Evolutionary conservation across 192 early-diverging fungal genomes (phyloP).

Genomic region (Mortierella alpina): DNA sequence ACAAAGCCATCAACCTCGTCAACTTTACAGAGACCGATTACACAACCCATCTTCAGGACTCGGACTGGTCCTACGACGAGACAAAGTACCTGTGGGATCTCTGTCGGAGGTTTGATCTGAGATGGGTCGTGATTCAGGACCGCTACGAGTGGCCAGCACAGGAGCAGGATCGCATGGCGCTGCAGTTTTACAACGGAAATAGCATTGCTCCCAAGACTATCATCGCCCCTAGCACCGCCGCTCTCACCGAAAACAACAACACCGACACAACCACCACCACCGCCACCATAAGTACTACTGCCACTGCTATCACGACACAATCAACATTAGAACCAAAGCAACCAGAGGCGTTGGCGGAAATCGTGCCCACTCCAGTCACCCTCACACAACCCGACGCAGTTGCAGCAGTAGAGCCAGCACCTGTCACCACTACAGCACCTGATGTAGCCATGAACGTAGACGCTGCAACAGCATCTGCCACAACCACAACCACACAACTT

Average conservation of each 20-base stretch:
- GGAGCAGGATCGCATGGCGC: slow-evolving; percentile 40
- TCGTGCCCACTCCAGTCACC: no score
- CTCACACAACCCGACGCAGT: no score
- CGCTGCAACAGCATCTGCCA: not conserved
- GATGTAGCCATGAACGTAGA: not conserved
- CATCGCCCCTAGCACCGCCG: not conserved
- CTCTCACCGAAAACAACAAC: not conserved
- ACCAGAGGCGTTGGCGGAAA: no score
- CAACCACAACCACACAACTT: no score
- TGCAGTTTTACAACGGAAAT: slow-evolving; percentile 31
- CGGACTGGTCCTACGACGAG: slow-evolving; percentile 86
- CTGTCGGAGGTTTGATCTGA: slow-evolving; percentile 79
- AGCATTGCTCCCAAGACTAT: not conserved
- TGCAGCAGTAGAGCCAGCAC: no score
- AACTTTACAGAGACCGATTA: slow-evolving; percentile 91
- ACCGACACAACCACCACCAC: not conserved
- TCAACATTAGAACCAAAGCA: no score
- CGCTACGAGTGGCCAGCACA: slow-evolving; percentile 73
- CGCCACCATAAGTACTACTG: not conserved
- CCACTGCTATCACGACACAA: no score
- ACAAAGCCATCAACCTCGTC: slow-evolving; percentile 74
- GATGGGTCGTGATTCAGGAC: slow-evolving; percentile 89
- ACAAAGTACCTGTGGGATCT: slow-evolving; percentile 86
- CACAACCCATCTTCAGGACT: slow-evolving; percentile 73
- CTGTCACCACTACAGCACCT: not conserved